A percentile compares a stretch with the other conserved stretches of the same genome.
phyloP scores from a whole-genome alignment of 2,329 filamentous ascomycete species.

The Grosmannia clavigera region DNA sequence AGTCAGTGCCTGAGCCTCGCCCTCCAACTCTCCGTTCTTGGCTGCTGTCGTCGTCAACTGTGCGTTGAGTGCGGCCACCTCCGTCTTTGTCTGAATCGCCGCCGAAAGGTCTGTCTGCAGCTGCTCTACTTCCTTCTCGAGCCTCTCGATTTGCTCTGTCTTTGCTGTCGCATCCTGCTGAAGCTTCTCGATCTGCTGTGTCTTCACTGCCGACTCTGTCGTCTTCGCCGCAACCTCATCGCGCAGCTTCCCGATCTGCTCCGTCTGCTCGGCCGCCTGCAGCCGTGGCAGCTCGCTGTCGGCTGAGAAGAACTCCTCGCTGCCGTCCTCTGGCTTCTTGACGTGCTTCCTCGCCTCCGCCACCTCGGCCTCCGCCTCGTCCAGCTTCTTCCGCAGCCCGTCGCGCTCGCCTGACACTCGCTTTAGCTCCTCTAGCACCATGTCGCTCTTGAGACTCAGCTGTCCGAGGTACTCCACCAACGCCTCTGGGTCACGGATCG shows the following conservation, averaged over 20 bases:
- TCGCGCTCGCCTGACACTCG: slow-evolving; percentile 74
- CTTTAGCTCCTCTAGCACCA: slow-evolving; percentile 91
- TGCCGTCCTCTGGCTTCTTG: slow-evolving; percentile 21
- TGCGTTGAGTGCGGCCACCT: slow-evolving; percentile 18
- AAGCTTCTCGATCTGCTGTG: slow-evolving; percentile 57
- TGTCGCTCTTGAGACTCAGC: slow-evolving; percentile 71
- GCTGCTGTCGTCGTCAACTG: slow-evolving; percentile 23
- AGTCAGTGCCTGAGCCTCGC: slow-evolving; percentile 28
- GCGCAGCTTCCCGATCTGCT: no score
- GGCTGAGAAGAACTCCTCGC: slow-evolving; percentile 66
- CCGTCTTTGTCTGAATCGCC: slow-evolving; percentile 18
- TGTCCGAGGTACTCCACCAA: slow-evolving; percentile 86
- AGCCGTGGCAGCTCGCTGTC: slow-evolving; percentile 63
- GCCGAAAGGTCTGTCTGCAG: slow-evolving; percentile 24
- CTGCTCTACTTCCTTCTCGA: slow-evolving; percentile 34
- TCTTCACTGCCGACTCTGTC: slow-evolving; percentile 21
- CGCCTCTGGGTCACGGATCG: slow-evolving; percentile 73
- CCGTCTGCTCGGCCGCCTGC: background rate
- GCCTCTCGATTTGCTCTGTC: slow-evolving; percentile 10
- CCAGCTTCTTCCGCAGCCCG: slow-evolving; percentile 61
- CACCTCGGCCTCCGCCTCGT: slow-evolving; percentile 38
- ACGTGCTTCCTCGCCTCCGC: slow-evolving; percentile 22
- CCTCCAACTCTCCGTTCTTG: slow-evolving; percentile 26
- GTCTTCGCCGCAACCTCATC: slow-evolving; percentile 31
- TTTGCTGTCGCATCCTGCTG: slow-evolving; percentile 38